Conservation (phyloP, 2,329 filamentous ascomycete species). For the Cryphonectria japonica region DNA sequence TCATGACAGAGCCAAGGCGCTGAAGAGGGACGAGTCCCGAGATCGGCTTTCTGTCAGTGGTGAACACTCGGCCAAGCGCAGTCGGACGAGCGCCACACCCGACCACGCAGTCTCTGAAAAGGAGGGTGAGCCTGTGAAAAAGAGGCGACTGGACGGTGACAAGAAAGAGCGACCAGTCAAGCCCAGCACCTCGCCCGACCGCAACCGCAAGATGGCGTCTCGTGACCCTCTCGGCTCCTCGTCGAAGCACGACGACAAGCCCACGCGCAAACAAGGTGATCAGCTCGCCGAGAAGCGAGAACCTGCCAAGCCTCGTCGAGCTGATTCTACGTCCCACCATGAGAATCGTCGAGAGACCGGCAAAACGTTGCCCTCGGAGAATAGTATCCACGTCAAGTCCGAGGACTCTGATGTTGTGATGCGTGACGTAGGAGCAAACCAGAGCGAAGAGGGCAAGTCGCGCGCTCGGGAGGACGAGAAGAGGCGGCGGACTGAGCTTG, state of each 20-base stretch:
- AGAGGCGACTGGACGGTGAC: conserved; percentile 60
- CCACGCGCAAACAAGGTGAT: conserved; percentile 45
- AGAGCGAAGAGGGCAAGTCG: conserved; percentile 34
- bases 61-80: conserved; percentile 60
- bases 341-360: conserved; percentile 48
- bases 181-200: conserved; percentile 50
- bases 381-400: conserved; percentile 60
- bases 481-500: conserved; percentile 36
- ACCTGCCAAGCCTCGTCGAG: conserved; percentile 44
- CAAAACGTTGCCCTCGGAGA: conserved; percentile 49
- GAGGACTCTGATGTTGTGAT: conserved; percentile 62
- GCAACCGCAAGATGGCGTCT: conserved; percentile 46
- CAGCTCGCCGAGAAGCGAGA: conserved; percentile 44
- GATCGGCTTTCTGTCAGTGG: conserved; percentile 56
- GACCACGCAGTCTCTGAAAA: conserved; percentile 57
- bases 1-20: conserved; percentile 62
- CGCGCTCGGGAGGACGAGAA: conserved; percentile 36
- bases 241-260: conserved; percentile 39
- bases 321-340: conserved; percentile 39
- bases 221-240: conserved; percentile 41
- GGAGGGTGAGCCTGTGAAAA: conserved; percentile 59
- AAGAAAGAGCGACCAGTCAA: conserved; percentile 53
- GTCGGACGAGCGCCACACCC: conserved; percentile 62
- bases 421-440: conserved; percentile 47
- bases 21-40: conserved; percentile 62